Base-by-base conservation (phyloP, 352 stramenopile genomes). In the Aphanomyces astaci region DNA sequence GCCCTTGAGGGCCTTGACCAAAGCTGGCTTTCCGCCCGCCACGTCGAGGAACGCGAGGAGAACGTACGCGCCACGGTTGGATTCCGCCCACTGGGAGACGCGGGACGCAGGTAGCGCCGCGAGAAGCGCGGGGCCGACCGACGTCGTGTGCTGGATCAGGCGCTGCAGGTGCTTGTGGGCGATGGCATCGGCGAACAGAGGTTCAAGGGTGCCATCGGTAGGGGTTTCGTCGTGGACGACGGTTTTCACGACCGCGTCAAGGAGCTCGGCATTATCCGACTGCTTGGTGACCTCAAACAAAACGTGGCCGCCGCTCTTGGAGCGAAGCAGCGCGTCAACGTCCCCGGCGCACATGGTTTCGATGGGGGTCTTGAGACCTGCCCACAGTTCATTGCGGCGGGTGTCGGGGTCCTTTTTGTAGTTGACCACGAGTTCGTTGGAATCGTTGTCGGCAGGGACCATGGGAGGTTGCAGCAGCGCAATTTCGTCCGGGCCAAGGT, bases 351-450 rank as follows among this genome's bases (percentile, higher is more conserved):
- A 90, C 75, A 94, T 84, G 19, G 88, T 82, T 64, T 92, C 79
- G n/a, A 94, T 75, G 72, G 92, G 90, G 25, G 86, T 79, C 68
- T 90, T 59, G 65, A 92, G 65, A 46, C 84, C 83, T 71, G 90
- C 88, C 39, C 92, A 72, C 27, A 93, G 63, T 70, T 93, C 85
- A 39, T 89, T 78, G 36, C 83, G 82, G 76, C 85, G 84, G 51
- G 79, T 75, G 1, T 85, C 75, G 24, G 86, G 86, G 71, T 92
- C 80, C 70, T 95, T 95, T 78, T 93, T 93, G 82, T 95, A 95
- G 72, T 93, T 95, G 40, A 94, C 81, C 10, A 91, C 71, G 4
- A 31, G n/a, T 31, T 85, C 66, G 25, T 48, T 81, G 9, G 84
- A 54, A 59, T 91, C 84, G 28, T 90, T 85, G 0, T 74, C 59